Conservation (phyloP, 2,329 filamentous ascomycete genomes). For the Whalleya microplaca region DNA sequence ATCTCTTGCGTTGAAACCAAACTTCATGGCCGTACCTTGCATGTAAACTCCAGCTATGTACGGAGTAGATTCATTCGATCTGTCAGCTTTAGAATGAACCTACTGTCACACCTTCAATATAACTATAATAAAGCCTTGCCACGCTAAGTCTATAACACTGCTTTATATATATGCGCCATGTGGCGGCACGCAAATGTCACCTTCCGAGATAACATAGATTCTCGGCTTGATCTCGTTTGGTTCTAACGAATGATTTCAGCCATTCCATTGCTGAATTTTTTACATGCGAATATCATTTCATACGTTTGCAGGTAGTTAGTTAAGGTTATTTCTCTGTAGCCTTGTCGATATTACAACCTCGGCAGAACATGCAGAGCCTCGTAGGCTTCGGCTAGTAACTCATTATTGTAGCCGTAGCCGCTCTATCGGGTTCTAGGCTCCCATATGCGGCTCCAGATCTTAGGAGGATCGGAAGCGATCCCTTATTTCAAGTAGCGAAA, state of each 20-base stretch:
- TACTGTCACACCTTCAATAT: background rate
- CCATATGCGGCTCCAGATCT: background rate
- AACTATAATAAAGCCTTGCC: too few species aligned
- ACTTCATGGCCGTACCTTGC: conserved; percentile 2
- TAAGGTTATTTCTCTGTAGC: background rate
- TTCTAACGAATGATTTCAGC: too few species aligned
- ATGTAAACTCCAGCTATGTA: conserved; percentile 3
- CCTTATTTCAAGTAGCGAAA: background rate
- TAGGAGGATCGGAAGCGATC: background rate
- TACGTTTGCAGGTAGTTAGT: too few species aligned
- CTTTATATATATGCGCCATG: background rate
- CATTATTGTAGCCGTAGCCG: background rate
- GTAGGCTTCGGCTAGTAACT: background rate
- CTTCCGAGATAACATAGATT: background rate
- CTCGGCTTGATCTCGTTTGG: too few species aligned
- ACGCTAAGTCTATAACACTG: too few species aligned
- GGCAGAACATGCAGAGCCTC: background rate
- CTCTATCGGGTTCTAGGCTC: background rate
- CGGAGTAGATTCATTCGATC: background rate
- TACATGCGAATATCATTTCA: too few species aligned
- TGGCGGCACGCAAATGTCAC: background rate
- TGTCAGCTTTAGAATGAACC: background rate
- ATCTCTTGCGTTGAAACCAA: conserved; percentile 11
- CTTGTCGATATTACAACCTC: background rate
- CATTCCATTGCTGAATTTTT: too few species aligned